phyloP scores from a whole-genome alignment of 2,329 filamentous ascomycete genomes.

The Fusarium veterinarium region DNA sequence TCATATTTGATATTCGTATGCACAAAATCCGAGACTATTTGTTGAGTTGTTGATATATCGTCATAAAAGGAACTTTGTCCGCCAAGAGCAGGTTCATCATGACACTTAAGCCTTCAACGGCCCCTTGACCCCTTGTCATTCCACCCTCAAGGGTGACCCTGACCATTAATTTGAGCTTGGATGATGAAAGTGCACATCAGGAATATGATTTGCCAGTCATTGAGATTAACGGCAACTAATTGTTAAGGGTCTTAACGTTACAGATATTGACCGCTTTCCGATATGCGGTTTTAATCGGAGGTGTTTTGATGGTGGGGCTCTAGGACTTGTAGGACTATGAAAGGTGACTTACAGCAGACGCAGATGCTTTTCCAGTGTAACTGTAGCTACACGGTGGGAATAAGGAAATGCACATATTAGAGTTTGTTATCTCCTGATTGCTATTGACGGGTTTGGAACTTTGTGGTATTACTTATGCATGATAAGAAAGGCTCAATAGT shows the following conservation, averaged over 20 bases:
- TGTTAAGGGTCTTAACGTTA: conserved; percentile 18
- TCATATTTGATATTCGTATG: neutral
- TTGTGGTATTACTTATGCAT: neutral
- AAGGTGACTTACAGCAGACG: neutral
- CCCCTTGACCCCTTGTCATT: conserved; percentile 16
- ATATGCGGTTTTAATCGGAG: conserved; percentile 29
- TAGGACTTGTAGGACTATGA: conserved; percentile 21
- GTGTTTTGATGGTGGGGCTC: conserved; percentile 13
- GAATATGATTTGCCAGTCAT: conserved; percentile 22
- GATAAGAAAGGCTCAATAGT: neutral
- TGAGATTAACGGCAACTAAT: conserved; percentile 32
- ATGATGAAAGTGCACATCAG: conserved; percentile 4
- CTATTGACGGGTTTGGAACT: neutral
- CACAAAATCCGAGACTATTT: neutral
- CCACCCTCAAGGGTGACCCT: conserved; percentile 30
- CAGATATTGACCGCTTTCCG: conserved; percentile 26
- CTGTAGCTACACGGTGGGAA: conserved; percentile 17
- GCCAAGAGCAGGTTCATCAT: neutral
- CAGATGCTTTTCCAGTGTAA: neutral
- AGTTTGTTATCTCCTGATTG: neutral
- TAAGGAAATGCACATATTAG: neutral
- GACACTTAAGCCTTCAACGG: neutral
- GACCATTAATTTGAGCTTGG: conserved; percentile 34
- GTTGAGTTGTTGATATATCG: neutral
- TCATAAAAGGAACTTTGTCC: neutral